phyloP scores from a whole-genome alignment of 1,284 basidiomycete genomes.

The Moniliophthora roreri region DNA sequence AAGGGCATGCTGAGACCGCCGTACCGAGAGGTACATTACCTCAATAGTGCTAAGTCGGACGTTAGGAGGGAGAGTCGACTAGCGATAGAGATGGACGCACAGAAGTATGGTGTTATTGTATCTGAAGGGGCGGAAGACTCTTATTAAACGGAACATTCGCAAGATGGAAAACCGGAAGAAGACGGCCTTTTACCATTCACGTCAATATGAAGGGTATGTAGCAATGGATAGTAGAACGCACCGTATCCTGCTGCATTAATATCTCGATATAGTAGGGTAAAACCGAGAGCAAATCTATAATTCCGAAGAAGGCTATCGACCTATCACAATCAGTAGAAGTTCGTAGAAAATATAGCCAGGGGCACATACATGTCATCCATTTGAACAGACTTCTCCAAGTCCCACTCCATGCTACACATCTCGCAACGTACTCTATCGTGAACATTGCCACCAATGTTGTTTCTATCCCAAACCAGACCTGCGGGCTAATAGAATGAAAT shows the following conservation, averaged over 20 bases:
- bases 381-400: constrained; percentile 57
- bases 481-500: constrained; percentile 70
- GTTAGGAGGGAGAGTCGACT: background rate
- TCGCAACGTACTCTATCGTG: constrained; percentile 74
- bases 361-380: constrained; percentile 68
- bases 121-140: constrained; percentile 87
- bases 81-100: constrained; percentile 40
- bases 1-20: constrained; percentile 82
- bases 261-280: constrained; percentile 87
- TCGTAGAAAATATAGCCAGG: background rate
- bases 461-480: constrained; percentile 81
- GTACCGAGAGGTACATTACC: constrained; percentile 89
- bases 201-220: constrained; percentile 7
- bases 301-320: constrained; percentile 74
- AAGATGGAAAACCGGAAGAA: constrained; percentile 88
- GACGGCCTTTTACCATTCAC: constrained; percentile 55
- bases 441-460: constrained; percentile 78
- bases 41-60: constrained; percentile 70
- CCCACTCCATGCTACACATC: constrained; percentile 65
- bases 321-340: constrained; percentile 14
- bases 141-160: constrained; percentile 78
- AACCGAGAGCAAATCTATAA: constrained; percentile 83
- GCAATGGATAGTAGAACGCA: constrained; percentile 33
- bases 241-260: constrained; percentile 81
- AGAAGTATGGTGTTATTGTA: constrained; percentile 80